Evolutionary conservation across 345 rosid genomes (phyloP), one percentile per base, ranked within the genome.

Genomic region (Citrus trifoliata): DNA sequence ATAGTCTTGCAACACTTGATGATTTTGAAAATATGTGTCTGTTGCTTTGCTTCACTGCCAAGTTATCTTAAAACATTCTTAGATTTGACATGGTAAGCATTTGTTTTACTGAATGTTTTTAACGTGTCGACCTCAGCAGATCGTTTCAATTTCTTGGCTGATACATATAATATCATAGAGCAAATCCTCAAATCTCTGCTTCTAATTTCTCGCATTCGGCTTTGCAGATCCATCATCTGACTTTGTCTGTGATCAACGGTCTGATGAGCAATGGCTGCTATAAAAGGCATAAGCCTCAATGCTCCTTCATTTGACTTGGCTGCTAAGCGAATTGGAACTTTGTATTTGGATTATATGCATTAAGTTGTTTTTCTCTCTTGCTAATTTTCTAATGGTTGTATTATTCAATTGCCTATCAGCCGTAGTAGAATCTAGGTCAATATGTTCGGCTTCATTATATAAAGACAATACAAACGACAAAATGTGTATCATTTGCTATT

Each of bases 221-320:
- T 18, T 18, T 33, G 69, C n/a, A 65, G 19, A 35, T 9, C 19
- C 22, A 35, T 58, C 14, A n/a, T 35, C 6, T 33, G 48, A 13
- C 16, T 35, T 4, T 4, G 8, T 21, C 42, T 30, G 4, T 73
- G 30, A 72, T 72, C 65, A 56, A 33, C 14, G 65, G 30, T n/a
- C 22, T 10, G 42, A 59, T 73, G n/a, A 10, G 24, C 37, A 25
- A 51, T 35, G 19, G 71, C 38, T 30, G 75, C 38, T 51, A 24
- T 30, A 4, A 22, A 27, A 53, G 7, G 61, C 38, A 6, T 24
- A 32, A 30, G 21, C 71, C n/a, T 53, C 5, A 12, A 30, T 30
- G 16, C 60, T 30, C 38, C 32, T 51, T 7, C 30, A 13, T 65
- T 75, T 65, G 64, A 75, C 78, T n/a, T 51, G 63, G 78, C 62